A percentile compares a stretch with the other conserved stretches of the same genome.
These are phyloP conservation scores for Fremontodendron californicum DNA, from an alignment of 345 rosid species.

Conservation along the genomic window DNA sequence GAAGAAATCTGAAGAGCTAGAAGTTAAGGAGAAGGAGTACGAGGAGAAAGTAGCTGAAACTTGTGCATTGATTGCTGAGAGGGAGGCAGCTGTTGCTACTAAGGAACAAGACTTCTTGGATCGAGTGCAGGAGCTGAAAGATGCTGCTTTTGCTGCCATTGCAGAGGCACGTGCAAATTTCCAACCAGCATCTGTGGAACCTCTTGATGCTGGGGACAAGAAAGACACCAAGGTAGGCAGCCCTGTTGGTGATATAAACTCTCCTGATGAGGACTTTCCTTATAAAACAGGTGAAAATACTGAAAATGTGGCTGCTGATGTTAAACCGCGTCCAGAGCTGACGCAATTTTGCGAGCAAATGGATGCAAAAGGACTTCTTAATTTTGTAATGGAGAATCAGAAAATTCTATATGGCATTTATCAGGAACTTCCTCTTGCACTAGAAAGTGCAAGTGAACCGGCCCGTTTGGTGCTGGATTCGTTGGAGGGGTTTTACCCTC, in stretches of 20 bases:
- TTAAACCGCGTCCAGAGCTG: slow-evolving; percentile 47
- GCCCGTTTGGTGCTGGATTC: slow-evolving; percentile 59
- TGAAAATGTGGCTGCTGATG: slow-evolving; percentile 35
- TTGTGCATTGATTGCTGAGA: slow-evolving; percentile 31
- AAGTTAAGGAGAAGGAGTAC: slow-evolving; percentile 46
- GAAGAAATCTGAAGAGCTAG: slow-evolving; percentile 40
- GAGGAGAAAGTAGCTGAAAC: slow-evolving; percentile 38
- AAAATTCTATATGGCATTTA: slow-evolving; percentile 36
- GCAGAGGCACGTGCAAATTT: slow-evolving; percentile 33
- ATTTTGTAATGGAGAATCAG: slow-evolving; percentile 42
- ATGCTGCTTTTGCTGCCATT: slow-evolving; percentile 53
- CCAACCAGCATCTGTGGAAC: slow-evolving; percentile 24
- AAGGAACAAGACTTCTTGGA: slow-evolving; percentile 55
- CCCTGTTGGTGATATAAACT: slow-evolving; percentile 38
- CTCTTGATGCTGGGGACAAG: slow-evolving; percentile 27
- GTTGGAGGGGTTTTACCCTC: slow-evolving; percentile 50
- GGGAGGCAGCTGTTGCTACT: slow-evolving; percentile 43
- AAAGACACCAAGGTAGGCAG: slow-evolving; percentile 51
- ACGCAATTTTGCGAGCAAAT: slow-evolving; percentile 52
- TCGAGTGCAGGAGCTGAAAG: slow-evolving; percentile 55
- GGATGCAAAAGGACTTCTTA: slow-evolving; percentile 59
- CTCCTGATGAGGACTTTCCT: slow-evolving; percentile 39
- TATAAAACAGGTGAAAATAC: slow-evolving; percentile 33
- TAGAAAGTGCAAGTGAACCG: slow-evolving; percentile 53
- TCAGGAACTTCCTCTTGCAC: slow-evolving; percentile 50